Evolutionary conservation across 148 eudicot species (phyloP), one percentile per base, ranked within the genome.

Genomic region (Vaccinium vitisidaea): DNA sequence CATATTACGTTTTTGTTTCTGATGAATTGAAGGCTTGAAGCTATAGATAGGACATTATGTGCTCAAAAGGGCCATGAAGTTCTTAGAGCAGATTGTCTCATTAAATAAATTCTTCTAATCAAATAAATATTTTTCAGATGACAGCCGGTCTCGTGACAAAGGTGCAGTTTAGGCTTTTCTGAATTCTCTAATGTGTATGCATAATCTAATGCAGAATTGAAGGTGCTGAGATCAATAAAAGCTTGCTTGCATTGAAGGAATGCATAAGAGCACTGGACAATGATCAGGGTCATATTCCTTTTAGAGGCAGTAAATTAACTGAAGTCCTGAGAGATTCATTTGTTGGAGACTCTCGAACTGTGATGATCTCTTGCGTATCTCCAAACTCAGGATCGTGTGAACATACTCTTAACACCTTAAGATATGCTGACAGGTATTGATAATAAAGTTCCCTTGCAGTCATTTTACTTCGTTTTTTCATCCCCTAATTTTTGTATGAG

Each of bases 201-300:
- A 19, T 32, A 80, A 59, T 85, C 53, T 75, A 25, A 6, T 59
- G 86, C 90, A 92, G 97, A 86, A 92, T 95, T 87, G 99, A 97
- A 90, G 99, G 99, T 32, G 99, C 99, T 71, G 99, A 97, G 89
- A 97, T 97, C 85, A 97, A 97, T 86, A 95, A 95, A 95, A 97
- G 98, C 87, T 94, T 95, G 92, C 98, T 97, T 79, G 99, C 99
- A 2, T 83, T 97, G 81, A 97, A 97, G 88, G 98, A 97, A 88
- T 97, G 99, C 90, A 97, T 97, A 83, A 92, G 99, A 88, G 99
- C 99, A 36, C 98, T 97, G 77, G 99, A 97, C 88, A 95, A 94
- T 87, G 99, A 97, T 86, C 99, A 95, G 85, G 92, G 92, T 83
- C 98, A 97, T 87, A 94, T 97, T 83, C 99, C 99, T 65, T 97